Evolutionary conservation across 169 alveolate species (phyloP).

Genomic region (Babesia ovis): DNA sequence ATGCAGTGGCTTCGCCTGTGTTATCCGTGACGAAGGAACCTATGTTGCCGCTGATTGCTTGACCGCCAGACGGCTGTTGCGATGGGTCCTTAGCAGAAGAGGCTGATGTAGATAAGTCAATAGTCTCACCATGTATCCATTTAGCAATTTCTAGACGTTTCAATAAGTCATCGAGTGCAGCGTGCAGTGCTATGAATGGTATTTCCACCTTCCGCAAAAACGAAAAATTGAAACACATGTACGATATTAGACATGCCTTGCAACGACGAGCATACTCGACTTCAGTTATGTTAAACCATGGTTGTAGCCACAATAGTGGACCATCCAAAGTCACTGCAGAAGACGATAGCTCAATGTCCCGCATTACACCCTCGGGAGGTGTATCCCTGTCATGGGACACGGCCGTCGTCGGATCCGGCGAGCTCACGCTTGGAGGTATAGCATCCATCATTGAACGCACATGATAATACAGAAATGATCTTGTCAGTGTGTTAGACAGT

Average conservation of each 20-base stretch:
- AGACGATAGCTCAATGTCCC: slow-evolving; percentile 36
- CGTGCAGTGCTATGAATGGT: background rate
- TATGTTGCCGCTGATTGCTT: background rate
- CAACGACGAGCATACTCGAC: slow-evolving; percentile 40
- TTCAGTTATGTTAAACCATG: slow-evolving; percentile 30
- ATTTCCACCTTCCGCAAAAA: background rate
- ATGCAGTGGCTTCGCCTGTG: too few species aligned
- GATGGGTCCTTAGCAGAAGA: background rate
- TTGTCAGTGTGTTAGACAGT: too few species aligned
- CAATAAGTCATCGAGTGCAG: background rate
- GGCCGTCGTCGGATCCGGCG: background rate
- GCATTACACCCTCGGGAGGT: slow-evolving; percentile 30
- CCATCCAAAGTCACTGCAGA: background rate
- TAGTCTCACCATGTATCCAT: slow-evolving; percentile 10
- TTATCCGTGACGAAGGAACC: background rate
- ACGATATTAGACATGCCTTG: slow-evolving; percentile 38
- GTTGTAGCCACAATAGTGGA: slow-evolving; percentile 3
- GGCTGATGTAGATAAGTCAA: slow-evolving; percentile 11
- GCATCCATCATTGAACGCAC: too few species aligned
- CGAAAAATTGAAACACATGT: slow-evolving; percentile 29
- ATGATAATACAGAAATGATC: too few species aligned
- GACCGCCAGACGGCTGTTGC: too few species aligned
- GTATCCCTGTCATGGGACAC: background rate
- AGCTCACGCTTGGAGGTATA: background rate
- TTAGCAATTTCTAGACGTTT: background rate